These are phyloP conservation scores for Pezicula neosporulosa DNA, from an alignment of 2,329 filamentous ascomycete genomes.

Conservation along the genomic window DNA sequence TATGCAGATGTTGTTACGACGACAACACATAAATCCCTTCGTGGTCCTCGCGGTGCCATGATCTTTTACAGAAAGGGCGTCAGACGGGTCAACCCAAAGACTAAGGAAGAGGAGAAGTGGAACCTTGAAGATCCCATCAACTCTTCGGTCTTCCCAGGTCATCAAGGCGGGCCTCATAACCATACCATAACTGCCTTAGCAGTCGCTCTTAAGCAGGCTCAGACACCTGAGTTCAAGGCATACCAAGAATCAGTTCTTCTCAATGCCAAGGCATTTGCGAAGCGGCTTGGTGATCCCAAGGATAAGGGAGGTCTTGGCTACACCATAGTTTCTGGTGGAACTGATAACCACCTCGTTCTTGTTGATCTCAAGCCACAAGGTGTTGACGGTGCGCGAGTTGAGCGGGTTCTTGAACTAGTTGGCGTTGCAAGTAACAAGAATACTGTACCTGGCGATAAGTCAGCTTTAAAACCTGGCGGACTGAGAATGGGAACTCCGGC, in stretches of 20 bases:
- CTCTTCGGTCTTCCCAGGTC: conserved; percentile 92
- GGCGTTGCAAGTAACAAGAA: conserved; percentile 99
- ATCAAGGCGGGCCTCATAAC: conserved; percentile 97
- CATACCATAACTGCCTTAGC: conserved; percentile 96
- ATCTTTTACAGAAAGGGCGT: conserved; percentile 98
- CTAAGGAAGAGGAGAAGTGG: conserved; percentile 80
- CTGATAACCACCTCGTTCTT: conserved; percentile 95
- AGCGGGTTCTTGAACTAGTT: conserved; percentile 85
- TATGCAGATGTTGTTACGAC: conserved; percentile 95
- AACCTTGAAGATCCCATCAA: conserved; percentile 94
- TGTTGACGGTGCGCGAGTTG: conserved; percentile 85
- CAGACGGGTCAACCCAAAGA: conserved; percentile 77
- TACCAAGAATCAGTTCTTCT: conserved; percentile 89
- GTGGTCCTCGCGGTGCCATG: conserved; percentile 92
- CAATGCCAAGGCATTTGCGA: conserved; percentile 86
- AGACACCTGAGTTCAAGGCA: conserved; percentile 81
- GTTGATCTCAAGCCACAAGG: conserved; percentile 85
- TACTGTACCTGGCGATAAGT: conserved; percentile 92
- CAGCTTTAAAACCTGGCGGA: conserved; percentile 87
- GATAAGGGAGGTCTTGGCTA: conserved; percentile 78
- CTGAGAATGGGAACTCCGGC: conserved; percentile 93
- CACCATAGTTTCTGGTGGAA: conserved; percentile 88
- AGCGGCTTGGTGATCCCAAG: conserved; percentile 57
- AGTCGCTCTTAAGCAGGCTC: conserved; percentile 91
- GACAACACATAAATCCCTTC: conserved; percentile 95